Evolutionary conservation across 1,284 basidiomycete genomes (phyloP), one percentile per base, ranked within the genome.

Genomic region (Ceratobasidium papillatum): DNA sequence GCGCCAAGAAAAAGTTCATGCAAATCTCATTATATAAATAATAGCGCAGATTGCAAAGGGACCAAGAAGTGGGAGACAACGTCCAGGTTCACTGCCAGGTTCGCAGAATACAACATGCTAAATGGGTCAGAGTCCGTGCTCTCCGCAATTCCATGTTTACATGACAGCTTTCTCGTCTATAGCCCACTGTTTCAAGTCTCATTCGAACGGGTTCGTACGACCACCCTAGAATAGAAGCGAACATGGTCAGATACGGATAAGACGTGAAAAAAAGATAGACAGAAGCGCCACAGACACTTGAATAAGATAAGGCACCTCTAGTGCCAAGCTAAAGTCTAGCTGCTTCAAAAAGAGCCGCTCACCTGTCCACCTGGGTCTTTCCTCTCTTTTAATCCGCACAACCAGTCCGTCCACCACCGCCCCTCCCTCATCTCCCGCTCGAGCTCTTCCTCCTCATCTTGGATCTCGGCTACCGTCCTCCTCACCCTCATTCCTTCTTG

Each of bases 351-450:
- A 51, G 63, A 45, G 38, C 12, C n/a, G 12, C 62, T 61, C 49
- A 73, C 69, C 58, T 73, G 69, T 4, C 69, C 69, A 11, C 19
- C n/a, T 30, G 68, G 69, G 32, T 73, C 69, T 27, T 22, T 62
- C 58, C 19, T 73, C 49, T 73, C 69, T 52, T 73, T 73, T 17
- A 73, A 69, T 14, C 77, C 77, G 62, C 77, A 77, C 36, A 77
- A 45, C 77, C 77, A 77, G 41, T 77, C 77, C 5, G 77, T 77
- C 77, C 77, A 77, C 77, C 77, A 77, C 54, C 77, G 68, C 4
- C 77, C 77, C 5, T 74, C 65, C 41, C 30, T 41, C 38, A 34
- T 45, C 41, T 75, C 75, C 27, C 61, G 59, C 45, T 76, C 74
- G 14, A 71, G 5, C 22, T 76, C 75, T 41, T 76, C 77, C 25